Evolutionary conservation across 306 rosid genomes (phyloP), one percentile per base, ranked within the genome.

Genomic region (Coriaria nepalensis): DNA sequence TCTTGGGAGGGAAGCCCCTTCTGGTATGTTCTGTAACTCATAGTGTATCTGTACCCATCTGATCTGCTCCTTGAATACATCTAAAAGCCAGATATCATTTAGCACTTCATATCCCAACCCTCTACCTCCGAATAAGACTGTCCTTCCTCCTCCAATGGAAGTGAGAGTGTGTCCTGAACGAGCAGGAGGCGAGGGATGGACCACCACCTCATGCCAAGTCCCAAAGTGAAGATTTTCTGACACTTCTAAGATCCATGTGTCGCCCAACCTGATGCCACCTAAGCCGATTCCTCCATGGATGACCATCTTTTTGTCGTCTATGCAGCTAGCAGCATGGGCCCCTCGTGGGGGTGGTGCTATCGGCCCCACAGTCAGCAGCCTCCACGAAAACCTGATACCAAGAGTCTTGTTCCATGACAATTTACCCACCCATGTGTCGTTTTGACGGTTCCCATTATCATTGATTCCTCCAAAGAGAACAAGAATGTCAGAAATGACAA

Each of bases 381-480:
- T 74, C 97, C 97, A 88, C 4, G 93, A 76, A 51, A 84, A 72
- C 60, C 78, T 66, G 47, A 78, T 33, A 8, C 67, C 55, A 15
- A 60, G 71, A 29, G 57, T 76, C 53, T 75, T 82, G 35, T 55
- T 68, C 71, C 60, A 34, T 69, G 67, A 55, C 5, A 88, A 57
- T 59, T 71, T 66, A 15, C 97, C 95, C 43, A 88, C 65, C 97
- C 97, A 88, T 32, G 95, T 74, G 45, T 88, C 97, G 3, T 81
- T 88, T 65, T 81, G 90, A 43, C 97, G 95, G 66, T 40, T 71
- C 43, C 97, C 97, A n/a, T 35, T 60, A 65, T 88, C 97, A 12
- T 84, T 78, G 71, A 84, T 88, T 57, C 96, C 95, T 63, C 96
- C 96, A 35, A 88, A 88, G 37, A 88, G 86, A 57, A 88, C 73